Conservation (phyloP, 2,329 filamentous ascomycete genomes). For the Beauveria medogensis region DNA sequence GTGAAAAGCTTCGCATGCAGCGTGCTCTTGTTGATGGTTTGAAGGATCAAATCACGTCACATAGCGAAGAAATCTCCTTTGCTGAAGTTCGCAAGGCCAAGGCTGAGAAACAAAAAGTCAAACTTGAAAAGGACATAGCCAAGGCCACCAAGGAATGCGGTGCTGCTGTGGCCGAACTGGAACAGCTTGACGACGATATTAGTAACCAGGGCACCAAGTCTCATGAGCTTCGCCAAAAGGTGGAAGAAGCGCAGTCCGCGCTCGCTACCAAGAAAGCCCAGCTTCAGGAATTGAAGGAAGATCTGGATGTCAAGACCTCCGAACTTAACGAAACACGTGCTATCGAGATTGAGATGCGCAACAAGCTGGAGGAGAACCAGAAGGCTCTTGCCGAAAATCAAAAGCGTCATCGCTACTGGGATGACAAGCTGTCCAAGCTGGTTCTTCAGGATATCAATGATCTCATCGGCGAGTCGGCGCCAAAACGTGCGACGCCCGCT, state of each 20-base stretch:
- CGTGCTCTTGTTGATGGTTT: constrained; percentile 83
- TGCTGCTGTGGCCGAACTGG: constrained; percentile 61
- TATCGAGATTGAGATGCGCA: constrained; percentile 94
- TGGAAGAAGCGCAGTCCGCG: constrained; percentile 74
- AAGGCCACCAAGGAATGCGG: constrained; percentile 76
- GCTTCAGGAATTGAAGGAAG: constrained; percentile 68
- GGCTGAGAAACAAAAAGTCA: constrained; percentile 82
- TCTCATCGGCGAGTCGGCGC: constrained; percentile 36
- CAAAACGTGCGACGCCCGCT: constrained; percentile 19
- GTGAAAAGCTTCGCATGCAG: constrained; percentile 83
- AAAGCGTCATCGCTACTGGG: constrained; percentile 76
- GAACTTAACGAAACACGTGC: constrained; percentile 86
- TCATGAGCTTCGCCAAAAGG: constrained; percentile 61
- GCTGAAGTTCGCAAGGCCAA: constrained; percentile 86
- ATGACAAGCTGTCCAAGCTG: constrained; percentile 82
- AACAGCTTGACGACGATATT: constrained; percentile 71
- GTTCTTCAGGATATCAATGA: constrained; percentile 73
- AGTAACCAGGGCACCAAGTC: constrained; percentile 68
- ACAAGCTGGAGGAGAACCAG: constrained; percentile 93
- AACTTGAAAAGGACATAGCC: constrained; percentile 74
- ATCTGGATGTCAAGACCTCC: constrained; percentile 76
- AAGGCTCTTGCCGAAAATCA: constrained; percentile 83
- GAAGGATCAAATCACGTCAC: constrained; percentile 74
- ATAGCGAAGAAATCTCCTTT: constrained; percentile 74
- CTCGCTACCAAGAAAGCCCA: constrained; percentile 74